Evolutionary conservation across 75 land plant species (phyloP), one percentile per base, ranked within the genome.

Genomic region (Isoetes taiwanensis): DNA sequence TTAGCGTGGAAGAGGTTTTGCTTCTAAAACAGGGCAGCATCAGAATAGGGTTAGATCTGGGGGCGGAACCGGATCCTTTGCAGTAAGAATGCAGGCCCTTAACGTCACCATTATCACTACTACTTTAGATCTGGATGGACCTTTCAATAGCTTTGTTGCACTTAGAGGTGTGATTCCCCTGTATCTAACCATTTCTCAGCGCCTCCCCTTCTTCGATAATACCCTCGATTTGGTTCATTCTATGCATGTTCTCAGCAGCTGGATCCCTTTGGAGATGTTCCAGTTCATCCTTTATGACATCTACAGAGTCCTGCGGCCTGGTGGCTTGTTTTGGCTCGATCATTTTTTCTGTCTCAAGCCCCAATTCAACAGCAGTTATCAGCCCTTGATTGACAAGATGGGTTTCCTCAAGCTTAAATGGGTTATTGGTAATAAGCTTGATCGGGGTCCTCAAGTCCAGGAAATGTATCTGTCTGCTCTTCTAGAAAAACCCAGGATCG

Each of bases 301-400:
- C 17, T 79, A 84, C 60, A 73, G 94, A 39, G 73, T 87, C 17
- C 58, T 80, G 52, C 72, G 97, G 58, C 80, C 81, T 3, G 88
- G 88, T 0, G 97, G 97, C 0, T 52, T 91, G 52, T 59, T 91
- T 25, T 91, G 97, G 97, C 56, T 91, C 30, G 97, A 91, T 46
- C 85, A 77, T 41, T 86, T 76, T 67, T 77, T 72, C 34, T 88
- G 89, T 59, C 66, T 71, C 21, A 62, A 65, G 35, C 5, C 16
- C 50, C 50, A 46, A n/a, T 23, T 46, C 8, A 23, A 46, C 50
- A 23, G 25, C 4, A n/a, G 16, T 8, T 46, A 46, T n/a, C 6
- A 19, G 5, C 50, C 50, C n/a, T 39, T 90, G 65, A 79, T 90
- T 21, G 79, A 82, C 32, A 41, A 66, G 5, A 73, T 85, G 31